Percentiles rank a stretch among this genome's conserved stretches.
These are phyloP conservation scores for Actinomortierella ambigua DNA, from an alignment of 371 early-diverging fungal species.

Conservation along the genomic window DNA sequence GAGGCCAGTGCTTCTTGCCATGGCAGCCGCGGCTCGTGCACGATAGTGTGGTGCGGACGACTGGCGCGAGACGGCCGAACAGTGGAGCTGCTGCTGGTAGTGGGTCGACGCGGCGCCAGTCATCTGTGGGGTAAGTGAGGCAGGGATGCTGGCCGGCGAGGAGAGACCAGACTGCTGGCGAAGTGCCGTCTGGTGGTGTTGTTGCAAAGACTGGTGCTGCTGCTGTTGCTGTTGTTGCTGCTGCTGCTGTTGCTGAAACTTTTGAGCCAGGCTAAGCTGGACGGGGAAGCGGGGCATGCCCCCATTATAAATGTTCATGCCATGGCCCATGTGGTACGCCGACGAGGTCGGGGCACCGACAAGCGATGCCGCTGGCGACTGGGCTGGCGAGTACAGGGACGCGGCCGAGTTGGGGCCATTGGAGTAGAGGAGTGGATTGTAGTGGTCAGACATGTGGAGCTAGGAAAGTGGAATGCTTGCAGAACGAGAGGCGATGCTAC, in stretches of 20 bases:
- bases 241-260: slow-evolving; percentile 46
- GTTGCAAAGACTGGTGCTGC: slow-evolving; percentile 39
- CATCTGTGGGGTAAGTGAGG: slow-evolving; percentile 36
- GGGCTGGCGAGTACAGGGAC: slow-evolving; percentile 50
- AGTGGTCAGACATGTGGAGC: slow-evolving; percentile 14
- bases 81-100: slow-evolving; percentile 75
- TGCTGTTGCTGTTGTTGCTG: slow-evolving; percentile 43
- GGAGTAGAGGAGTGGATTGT: slow-evolving; percentile 41
- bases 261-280: slow-evolving; percentile 52
- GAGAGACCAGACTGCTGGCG: slow-evolving; percentile 43
- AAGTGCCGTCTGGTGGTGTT: slow-evolving; percentile 35
- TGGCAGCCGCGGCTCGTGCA: slow-evolving; percentile 81
- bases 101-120: slow-evolving; percentile 47
- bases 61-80: slow-evolving; percentile 76
- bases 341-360: slow-evolving; percentile 50
- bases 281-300: slow-evolving; percentile 54
- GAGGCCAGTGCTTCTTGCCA: slow-evolving; percentile 47
- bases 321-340: slow-evolving; percentile 46
- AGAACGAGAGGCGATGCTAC: too few species aligned
- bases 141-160: slow-evolving; percentile 44
- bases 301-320: slow-evolving; percentile 51
- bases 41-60: slow-evolving; percentile 88
- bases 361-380: slow-evolving; percentile 46
- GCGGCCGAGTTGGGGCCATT: slow-evolving; percentile 40
- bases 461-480: too few species aligned